Conservation (phyloP, 78 protist genomes). For the Anaeramoeba flamelloides region DNA sequence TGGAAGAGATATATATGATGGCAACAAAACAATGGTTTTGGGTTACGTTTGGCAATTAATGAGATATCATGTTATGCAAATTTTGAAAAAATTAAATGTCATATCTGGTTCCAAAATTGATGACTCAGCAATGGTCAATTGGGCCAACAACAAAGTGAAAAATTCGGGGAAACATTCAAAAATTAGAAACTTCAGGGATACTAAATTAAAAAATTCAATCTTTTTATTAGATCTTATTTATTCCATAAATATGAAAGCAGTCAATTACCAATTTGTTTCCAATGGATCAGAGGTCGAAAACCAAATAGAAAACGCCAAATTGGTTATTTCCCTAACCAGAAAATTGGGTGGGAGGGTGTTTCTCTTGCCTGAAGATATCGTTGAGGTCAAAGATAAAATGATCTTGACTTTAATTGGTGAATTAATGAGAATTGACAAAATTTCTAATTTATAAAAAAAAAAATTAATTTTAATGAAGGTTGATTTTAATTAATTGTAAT, state of each 20-base stretch:
- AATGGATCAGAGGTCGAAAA: too few relatives aligned
- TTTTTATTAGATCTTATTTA: slow-evolving; percentile 51
- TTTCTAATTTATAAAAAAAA: too few relatives aligned
- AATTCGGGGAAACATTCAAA: slow-evolving; percentile 18
- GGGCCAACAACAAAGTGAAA: slow-evolving; percentile 50
- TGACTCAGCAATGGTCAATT: slow-evolving; percentile 42
- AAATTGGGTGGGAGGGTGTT: too few relatives aligned
- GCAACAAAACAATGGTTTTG: slow-evolving; percentile 52
- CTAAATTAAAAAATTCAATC: slow-evolving; percentile 19
- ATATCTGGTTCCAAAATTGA: slow-evolving; percentile 35
- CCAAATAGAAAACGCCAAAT: too few relatives aligned
- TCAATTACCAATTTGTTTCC: slow-evolving; percentile 44
- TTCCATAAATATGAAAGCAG: slow-evolving; percentile 43
- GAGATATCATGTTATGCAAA: slow-evolving; percentile 32
- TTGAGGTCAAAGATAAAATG: too few relatives aligned
- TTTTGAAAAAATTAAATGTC: slow-evolving; percentile 17
- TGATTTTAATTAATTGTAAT: too few relatives aligned
- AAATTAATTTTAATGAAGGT: too few relatives aligned
- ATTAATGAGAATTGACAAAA: too few relatives aligned
- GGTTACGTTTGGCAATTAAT: slow-evolving; percentile 64
- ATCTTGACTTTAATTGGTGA: too few relatives aligned
- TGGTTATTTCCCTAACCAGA: too few relatives aligned
- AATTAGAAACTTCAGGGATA: slow-evolving; percentile 47
- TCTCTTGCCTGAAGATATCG: too few relatives aligned
- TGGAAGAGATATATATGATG: slow-evolving; percentile 62